These are phyloP conservation scores for Plasmodium billcollinsi DNA, from an alignment of 169 alveolate genomes.

Conservation along the genomic window DNA sequence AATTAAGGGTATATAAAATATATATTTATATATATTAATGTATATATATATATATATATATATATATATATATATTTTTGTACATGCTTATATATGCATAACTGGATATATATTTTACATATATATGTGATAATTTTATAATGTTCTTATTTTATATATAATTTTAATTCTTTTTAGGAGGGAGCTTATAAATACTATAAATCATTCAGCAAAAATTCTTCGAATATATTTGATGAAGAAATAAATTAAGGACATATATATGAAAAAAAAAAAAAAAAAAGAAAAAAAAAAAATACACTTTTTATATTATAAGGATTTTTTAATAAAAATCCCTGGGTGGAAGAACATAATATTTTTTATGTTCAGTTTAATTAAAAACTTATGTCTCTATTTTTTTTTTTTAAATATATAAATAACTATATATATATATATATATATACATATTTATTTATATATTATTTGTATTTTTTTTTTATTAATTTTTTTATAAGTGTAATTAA, in stretches of 20 bases:
- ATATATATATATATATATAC: too few species aligned
- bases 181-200: conserved; percentile 71
- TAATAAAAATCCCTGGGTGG: conserved; percentile 1
- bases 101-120: neutral
- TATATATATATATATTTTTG: neutral
- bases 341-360: neutral
- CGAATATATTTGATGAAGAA: conserved; percentile 58
- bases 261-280: neutral
- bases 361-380: neutral
- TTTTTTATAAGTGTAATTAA: neutral
- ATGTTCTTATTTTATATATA: neutral
- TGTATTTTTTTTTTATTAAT: neutral
- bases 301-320: conserved; percentile 2
- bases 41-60: neutral
- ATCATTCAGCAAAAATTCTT: conserved; percentile 68
- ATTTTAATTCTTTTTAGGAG: conserved; percentile 43
- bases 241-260: conserved; percentile 13
- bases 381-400: conserved; percentile 39
- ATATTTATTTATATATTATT: too few species aligned
- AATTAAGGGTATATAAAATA: conserved; percentile 56
- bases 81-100: neutral
- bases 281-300: neutral
- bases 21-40: neutral
- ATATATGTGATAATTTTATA: neutral
- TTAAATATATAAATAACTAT: neutral